phyloP scores from a whole-genome alignment of 306 rosid species.

The Astragalus glycyphyllos region DNA sequence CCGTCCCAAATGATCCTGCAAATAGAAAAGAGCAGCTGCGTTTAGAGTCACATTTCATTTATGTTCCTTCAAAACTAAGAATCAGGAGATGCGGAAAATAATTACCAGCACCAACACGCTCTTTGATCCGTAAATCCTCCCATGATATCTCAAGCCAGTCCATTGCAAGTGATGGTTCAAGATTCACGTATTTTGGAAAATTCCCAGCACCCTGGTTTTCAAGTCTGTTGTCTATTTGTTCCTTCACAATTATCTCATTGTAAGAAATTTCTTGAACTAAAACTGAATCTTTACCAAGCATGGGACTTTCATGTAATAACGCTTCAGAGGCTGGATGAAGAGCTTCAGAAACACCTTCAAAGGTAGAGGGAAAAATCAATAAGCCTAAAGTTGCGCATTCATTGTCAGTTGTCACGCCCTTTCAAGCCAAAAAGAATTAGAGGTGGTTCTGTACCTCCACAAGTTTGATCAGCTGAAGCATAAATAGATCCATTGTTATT shows the following conservation, averaged over 20 bases:
- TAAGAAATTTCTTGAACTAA: slow-evolving; percentile 48
- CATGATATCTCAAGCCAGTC: slow-evolving; percentile 99
- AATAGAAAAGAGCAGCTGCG: slow-evolving; percentile 28
- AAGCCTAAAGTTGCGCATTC: slow-evolving; percentile 49
- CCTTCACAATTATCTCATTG: slow-evolving; percentile 48
- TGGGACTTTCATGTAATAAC: slow-evolving; percentile 48
- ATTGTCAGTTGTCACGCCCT: slow-evolving; percentile 37
- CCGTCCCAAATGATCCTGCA: slow-evolving; percentile 97
- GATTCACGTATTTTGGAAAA: slow-evolving; percentile 70
- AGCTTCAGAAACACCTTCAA: slow-evolving; percentile 54
- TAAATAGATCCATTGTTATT: slow-evolving; percentile 41
- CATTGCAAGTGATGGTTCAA: slow-evolving; percentile 99
- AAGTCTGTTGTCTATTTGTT: slow-evolving; percentile 53
- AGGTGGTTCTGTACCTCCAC: slow-evolving; percentile 51
- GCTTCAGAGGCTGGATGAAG: slow-evolving; percentile 46
- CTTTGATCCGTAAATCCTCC: slow-evolving; percentile 88
- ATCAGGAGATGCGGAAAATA: slow-evolving; percentile 34
- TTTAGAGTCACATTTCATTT: slow-evolving; percentile 8
- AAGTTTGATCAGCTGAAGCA: slow-evolving; percentile 54
- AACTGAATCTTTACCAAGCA: slow-evolving; percentile 46
- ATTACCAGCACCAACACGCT: slow-evolving; percentile 97
- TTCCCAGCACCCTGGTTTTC: slow-evolving; percentile 56
- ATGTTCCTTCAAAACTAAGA: neutral
- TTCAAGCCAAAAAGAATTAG: slow-evolving; percentile 51
- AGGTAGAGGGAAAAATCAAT: slow-evolving; percentile 47